Evolutionary conservation across 164 flowering plant species (phyloP).

Genomic region (Brasenia schreberi): DNA sequence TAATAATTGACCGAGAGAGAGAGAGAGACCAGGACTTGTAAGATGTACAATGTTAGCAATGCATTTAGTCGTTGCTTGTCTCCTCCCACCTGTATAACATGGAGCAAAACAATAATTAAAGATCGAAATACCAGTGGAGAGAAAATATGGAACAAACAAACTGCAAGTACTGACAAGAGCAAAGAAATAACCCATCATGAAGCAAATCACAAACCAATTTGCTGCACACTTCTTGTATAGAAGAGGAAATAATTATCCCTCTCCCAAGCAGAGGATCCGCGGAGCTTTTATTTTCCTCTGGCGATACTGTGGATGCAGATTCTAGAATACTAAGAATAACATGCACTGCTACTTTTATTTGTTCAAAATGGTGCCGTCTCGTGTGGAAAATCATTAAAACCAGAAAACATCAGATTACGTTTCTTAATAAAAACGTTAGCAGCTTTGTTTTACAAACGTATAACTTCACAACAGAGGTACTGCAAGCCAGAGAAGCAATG

Average conservation of each 20-base stretch:
- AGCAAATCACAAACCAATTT: slow-evolving; percentile 44
- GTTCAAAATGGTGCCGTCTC: slow-evolving; percentile 71
- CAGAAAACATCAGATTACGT: not conserved
- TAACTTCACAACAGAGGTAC: not conserved
- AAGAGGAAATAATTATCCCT: slow-evolving; percentile 41
- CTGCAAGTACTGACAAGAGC: slow-evolving; percentile 5
- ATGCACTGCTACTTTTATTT: slow-evolving; percentile 37
- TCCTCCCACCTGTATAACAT: slow-evolving; percentile 36
- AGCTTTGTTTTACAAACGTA: not conserved
- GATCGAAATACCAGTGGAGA: not conserved
- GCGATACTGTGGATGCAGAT: slow-evolving; percentile 18
- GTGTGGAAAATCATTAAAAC: slow-evolving; percentile 47
- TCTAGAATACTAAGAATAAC: slow-evolving; percentile 25
- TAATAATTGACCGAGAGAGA: not conserved
- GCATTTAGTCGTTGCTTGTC: slow-evolving; percentile 35
- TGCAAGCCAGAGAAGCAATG: not conserved
- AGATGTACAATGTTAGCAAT: slow-evolving; percentile 60
- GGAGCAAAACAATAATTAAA: slow-evolving; percentile 4
- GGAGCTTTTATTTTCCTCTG: slow-evolving; percentile 20
- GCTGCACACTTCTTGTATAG: slow-evolving; percentile 34
- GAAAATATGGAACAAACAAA: not conserved
- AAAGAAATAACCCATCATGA: slow-evolving; percentile 1
- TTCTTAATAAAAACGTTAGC: not conserved
- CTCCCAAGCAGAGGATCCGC: slow-evolving; percentile 27
- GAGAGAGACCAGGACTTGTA: not conserved